phyloP scores from a whole-genome alignment of 1,284 basidiomycete genomes.

The Cutaneotrichosporon spelunceum region DNA sequence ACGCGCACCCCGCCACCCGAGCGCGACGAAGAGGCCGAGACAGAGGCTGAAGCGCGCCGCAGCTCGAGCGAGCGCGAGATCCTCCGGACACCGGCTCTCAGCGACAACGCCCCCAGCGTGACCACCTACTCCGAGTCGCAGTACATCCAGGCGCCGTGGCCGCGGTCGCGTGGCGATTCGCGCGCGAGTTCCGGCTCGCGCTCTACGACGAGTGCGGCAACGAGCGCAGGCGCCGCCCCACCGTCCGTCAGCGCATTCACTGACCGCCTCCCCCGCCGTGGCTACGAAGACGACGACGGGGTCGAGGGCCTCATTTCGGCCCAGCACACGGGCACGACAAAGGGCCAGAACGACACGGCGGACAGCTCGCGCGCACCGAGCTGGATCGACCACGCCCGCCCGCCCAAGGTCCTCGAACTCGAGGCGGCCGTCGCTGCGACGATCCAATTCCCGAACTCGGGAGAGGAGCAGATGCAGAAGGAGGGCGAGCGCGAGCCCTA shows the following conservation, averaged over 20 bases:
- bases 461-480: background rate
- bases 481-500: background rate
- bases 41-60: background rate
- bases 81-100: background rate
- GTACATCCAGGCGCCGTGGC: background rate
- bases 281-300: background rate
- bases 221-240: background rate
- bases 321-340: background rate
- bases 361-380: background rate
- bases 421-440: background rate
- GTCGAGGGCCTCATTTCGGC: background rate
- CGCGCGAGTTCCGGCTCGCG: background rate
- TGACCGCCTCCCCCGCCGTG: background rate
- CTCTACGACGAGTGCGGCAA: background rate
- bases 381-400: constrained; percentile 1
- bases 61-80: background rate
- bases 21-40: background rate
- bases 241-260: background rate
- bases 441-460: background rate
- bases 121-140: background rate
- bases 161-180: background rate
- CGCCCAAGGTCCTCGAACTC: background rate
- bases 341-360: background rate
- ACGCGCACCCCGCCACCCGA: constrained; percentile 3
- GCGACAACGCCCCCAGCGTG: background rate